Conservation (phyloP, 805 yeast species). For the Groenewaldozyma salmanticensis region DNA sequence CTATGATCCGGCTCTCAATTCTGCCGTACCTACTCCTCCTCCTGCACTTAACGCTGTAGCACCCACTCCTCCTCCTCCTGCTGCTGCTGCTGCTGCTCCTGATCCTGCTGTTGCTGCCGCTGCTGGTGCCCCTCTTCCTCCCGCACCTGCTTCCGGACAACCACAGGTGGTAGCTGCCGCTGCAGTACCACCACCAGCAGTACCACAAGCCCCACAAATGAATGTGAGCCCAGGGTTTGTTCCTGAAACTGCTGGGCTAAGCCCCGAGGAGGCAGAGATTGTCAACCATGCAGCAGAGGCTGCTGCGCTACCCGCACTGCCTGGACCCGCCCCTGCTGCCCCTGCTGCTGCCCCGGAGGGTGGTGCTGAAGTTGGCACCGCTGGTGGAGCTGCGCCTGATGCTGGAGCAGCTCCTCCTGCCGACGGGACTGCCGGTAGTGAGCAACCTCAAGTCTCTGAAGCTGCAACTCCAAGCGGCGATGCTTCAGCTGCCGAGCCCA, state of each 20-base stretch:
- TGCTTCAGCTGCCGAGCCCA: too few species aligned
- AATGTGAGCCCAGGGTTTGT: too few species aligned
- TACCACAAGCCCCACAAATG: neutral
- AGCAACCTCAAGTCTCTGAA: neutral
- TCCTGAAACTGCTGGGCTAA: neutral
- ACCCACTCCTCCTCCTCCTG: neutral
- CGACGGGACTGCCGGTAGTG: neutral
- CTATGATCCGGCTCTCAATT: neutral
- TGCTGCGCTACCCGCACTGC: too few species aligned
- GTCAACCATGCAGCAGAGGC: too few species aligned
- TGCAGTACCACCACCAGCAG: neutral
- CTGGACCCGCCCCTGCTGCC: too few species aligned
- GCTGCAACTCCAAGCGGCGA: too few species aligned
- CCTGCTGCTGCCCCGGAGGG: neutral
- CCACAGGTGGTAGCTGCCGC: neutral
- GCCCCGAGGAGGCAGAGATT: neutral
- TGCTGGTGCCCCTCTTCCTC: neutral
- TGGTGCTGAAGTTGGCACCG: neutral
- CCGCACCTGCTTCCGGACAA: neutral
- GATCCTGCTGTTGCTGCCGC: neutral
- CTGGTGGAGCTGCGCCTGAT: neutral
- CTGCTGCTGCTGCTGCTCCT: neutral
- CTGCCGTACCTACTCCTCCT: neutral
- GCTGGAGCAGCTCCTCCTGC: neutral
- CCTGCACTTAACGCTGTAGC: neutral